Evolutionary conservation across 2,329 filamentous ascomycete species (phyloP).

Genomic region (Rasamsonia emersonii): DNA sequence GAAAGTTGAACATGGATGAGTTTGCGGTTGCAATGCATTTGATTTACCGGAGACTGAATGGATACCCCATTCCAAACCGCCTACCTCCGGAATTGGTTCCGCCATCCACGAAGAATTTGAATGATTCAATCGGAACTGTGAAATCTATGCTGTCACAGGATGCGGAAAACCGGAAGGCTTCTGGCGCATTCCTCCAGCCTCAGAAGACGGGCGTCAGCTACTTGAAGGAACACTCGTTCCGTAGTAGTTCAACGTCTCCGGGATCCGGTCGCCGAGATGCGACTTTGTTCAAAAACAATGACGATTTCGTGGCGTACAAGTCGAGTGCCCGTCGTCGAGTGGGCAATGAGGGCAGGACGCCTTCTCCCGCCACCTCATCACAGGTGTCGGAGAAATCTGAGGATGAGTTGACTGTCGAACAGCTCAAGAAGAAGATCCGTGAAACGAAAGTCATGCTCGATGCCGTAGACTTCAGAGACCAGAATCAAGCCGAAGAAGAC

Average conservation of each 20-base stretch:
- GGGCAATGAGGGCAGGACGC: constrained; percentile 60
- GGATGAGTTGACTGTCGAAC: constrained; percentile 78
- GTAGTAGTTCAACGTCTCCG: constrained; percentile 50
- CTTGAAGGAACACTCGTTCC: constrained; percentile 90
- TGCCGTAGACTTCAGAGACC: constrained; percentile 92
- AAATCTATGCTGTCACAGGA: constrained; percentile 84
- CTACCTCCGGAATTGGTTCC: constrained; percentile 88
- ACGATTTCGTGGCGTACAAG: constrained; percentile 83
- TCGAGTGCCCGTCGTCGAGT: constrained; percentile 86
- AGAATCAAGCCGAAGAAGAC: constrained; percentile 81
- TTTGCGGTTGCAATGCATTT: constrained; percentile 98
- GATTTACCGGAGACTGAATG: constrained; percentile 95
- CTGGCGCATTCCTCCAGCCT: constrained; percentile 80
- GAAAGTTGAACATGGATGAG: constrained; percentile 88
- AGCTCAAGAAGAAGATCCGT: constrained; percentile 82
- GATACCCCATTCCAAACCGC: constrained; percentile 80
- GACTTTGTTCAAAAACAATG: constrained; percentile 94
- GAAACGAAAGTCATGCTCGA: constrained; percentile 93
- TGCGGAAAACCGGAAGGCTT: constrained; percentile 79
- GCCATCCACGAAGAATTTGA: constrained; percentile 87
- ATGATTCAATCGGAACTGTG: constrained; percentile 83
- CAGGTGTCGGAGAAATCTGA: constrained; percentile 53
- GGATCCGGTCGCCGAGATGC: constrained; percentile 73
- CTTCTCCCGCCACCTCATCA: constrained; percentile 70
- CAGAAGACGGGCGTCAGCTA: constrained; percentile 98